A percentile compares a stretch with the other conserved stretches of the same genome.
Conservation (phyloP, 2,329 filamentous ascomycete species). For the Byssochlamys sp. region DNA sequence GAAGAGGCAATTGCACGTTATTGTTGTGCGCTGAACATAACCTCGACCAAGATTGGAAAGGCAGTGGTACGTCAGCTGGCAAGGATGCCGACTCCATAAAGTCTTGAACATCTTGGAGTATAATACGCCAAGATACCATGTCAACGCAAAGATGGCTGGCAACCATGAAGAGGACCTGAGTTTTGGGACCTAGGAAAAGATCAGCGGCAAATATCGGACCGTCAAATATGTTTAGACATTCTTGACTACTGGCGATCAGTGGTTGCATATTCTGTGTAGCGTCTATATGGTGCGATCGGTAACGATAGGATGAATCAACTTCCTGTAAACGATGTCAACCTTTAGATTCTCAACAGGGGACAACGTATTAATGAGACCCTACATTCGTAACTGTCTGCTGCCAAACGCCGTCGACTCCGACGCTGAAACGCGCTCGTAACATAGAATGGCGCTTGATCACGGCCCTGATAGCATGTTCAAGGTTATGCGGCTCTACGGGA, state of each 20-base stretch:
- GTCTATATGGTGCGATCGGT: slow-evolving; percentile 18
- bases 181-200: slow-evolving; percentile 26
- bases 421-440: slow-evolving; percentile 23
- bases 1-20: slow-evolving; percentile 11
- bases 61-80: slow-evolving; percentile 24
- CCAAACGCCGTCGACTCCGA: slow-evolving; percentile 14
- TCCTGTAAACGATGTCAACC: slow-evolving; percentile 13
- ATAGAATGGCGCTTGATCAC: slow-evolving; percentile 26
- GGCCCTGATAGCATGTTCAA: slow-evolving; percentile 19
- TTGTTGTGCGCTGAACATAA: slow-evolving; percentile 22
- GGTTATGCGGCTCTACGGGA: slow-evolving; percentile 11
- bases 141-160: slow-evolving; percentile 22
- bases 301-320: slow-evolving; percentile 22
- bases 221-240: slow-evolving; percentile 21
- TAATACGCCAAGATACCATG: slow-evolving; percentile 27
- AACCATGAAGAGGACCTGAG: slow-evolving; percentile 21
- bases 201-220: slow-evolving; percentile 31
- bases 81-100: slow-evolving; percentile 23
- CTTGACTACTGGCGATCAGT: slow-evolving; percentile 21
- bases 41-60: slow-evolving; percentile 31
- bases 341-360: slow-evolving; percentile 2
- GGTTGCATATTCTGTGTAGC: slow-evolving; percentile 15
- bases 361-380: slow-evolving; percentile 4
- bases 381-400: slow-evolving; percentile 19
- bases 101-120: slow-evolving; percentile 28